Conservation (phyloP, 2,329 filamentous ascomycete genomes). For the Fusarium pseudograminearum region DNA sequence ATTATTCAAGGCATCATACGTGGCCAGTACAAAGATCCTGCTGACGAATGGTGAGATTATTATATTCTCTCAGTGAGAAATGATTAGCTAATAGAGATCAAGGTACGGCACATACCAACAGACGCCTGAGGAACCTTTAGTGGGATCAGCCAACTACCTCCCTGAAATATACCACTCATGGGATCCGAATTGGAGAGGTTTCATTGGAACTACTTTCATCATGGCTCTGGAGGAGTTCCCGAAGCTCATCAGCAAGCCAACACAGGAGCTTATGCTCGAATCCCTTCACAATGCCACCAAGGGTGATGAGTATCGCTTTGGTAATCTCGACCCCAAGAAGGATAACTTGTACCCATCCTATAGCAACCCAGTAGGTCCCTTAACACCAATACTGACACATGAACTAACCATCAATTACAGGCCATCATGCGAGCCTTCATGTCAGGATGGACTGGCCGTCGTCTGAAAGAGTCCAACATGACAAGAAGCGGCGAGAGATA, state of each 20-base stretch:
- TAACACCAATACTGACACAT: fast-evolving
- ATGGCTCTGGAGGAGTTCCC: conserved; percentile 70
- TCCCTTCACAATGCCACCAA: conserved; percentile 67
- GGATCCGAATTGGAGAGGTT: conserved; percentile 75
- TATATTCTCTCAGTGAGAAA: fast-evolving
- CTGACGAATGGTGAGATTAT: conserved; percentile 64
- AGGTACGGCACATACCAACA: conserved; percentile 61
- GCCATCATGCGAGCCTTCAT: conserved; percentile 72
- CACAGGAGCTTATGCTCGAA: conserved; percentile 60
- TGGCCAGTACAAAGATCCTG: conserved; percentile 64
- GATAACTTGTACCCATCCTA: conserved; percentile 74
- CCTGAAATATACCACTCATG: conserved; percentile 67
- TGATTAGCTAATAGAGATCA: neutral
- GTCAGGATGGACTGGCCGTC: conserved; percentile 68
- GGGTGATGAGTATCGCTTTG: conserved; percentile 72
- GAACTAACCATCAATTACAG: neutral
- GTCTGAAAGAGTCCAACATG: conserved; percentile 68
- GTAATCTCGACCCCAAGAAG: conserved; percentile 61
- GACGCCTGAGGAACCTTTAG: conserved; percentile 68
- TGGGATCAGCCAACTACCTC: conserved; percentile 64
- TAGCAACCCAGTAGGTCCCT: conserved; percentile 62
- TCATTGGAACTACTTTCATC: conserved; percentile 70
- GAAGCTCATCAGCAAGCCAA: conserved; percentile 55
- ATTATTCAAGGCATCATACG: conserved; percentile 67
- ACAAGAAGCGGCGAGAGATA: conserved; percentile 67